Percentiles rank a stretch among this genome's conserved stretches.
Conservation (phyloP, 1,139 yeast genomes). For the Pichia sp. region DNA sequence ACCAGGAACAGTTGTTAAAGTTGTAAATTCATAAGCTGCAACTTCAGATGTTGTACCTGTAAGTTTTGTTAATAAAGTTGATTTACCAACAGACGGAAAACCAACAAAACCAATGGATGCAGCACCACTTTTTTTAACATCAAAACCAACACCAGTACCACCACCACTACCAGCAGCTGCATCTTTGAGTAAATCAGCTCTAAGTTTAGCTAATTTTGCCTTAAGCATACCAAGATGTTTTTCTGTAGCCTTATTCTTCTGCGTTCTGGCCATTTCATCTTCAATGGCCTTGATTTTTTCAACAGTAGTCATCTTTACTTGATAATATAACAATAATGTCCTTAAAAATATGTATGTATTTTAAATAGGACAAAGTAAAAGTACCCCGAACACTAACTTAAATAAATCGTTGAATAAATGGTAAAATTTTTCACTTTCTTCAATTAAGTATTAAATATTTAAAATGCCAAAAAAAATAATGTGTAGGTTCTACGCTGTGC, state of each 20-base stretch:
- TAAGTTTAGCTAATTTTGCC: constrained; percentile 90
- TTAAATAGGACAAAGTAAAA: too few species aligned
- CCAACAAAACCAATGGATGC: constrained; percentile 98
- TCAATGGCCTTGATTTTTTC: constrained; percentile 90
- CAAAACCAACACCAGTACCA: constrained; percentile 88
- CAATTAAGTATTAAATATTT: too few species aligned
- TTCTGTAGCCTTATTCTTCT: constrained; percentile 91
- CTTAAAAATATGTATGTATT: too few species aligned
- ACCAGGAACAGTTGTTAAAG: constrained; percentile 96
- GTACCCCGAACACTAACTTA: too few species aligned
- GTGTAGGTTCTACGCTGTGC: too few species aligned
- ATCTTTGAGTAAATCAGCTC: constrained; percentile 84
- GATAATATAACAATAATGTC: background rate
- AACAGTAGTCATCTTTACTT: constrained; percentile 51
- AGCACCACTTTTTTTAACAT: constrained; percentile 96
- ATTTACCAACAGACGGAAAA: constrained; percentile 97
- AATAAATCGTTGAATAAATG: background rate
- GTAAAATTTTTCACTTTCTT: background rate
- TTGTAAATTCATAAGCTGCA: constrained; percentile 96
- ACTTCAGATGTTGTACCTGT: constrained; percentile 97
- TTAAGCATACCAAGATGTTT: constrained; percentile 95
- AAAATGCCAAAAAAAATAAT: too few species aligned
- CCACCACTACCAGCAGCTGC: constrained; percentile 70
- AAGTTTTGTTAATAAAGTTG: constrained; percentile 75
- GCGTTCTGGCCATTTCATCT: constrained; percentile 93